A percentile compares a stretch with the other conserved stretches of the same genome.
These are phyloP conservation scores for Emmonsia crescens DNA, from an alignment of 2,329 filamentous ascomycete genomes.

Conservation along the genomic window DNA sequence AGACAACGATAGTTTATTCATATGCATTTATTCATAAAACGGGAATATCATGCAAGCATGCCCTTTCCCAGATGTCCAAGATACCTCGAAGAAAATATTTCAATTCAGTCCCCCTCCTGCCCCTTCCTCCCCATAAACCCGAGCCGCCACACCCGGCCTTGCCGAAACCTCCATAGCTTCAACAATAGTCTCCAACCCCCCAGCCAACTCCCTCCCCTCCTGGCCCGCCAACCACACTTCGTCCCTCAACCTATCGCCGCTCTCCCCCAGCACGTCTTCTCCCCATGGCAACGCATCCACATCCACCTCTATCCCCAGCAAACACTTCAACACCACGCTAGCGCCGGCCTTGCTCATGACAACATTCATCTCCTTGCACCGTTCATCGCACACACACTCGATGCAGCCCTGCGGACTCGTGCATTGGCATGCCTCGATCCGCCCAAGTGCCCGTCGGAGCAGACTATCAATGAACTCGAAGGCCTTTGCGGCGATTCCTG, in stretches of 20 bases:
- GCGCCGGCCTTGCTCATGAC: constrained; percentile 91
- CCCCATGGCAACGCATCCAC: constrained; percentile 79
- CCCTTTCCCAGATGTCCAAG: too few species aligned
- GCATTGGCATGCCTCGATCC: constrained; percentile 68
- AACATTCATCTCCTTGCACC: constrained; percentile 75
- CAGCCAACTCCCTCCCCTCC: constrained; percentile 47
- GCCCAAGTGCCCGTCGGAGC: constrained; percentile 60
- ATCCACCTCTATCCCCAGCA: constrained; percentile 69
- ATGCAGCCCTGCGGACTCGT: constrained; percentile 59
- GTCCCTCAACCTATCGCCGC: constrained; percentile 64
- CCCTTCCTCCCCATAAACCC: constrained; percentile 17
- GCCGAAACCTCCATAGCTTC: constrained; percentile 54
- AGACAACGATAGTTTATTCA: too few species aligned
- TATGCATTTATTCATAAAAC: too few species aligned
- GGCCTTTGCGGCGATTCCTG: constrained; percentile 80
- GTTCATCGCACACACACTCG: constrained; percentile 78
- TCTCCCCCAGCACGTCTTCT: constrained; percentile 65
- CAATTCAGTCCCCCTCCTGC: background rate
- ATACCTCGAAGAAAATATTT: background rate
- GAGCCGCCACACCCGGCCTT: constrained; percentile 18
- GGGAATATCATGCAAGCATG: too few species aligned
- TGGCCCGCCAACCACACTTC: background rate
- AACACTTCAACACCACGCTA: constrained; percentile 64
- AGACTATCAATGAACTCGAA: constrained; percentile 85
- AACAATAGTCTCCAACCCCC: constrained; percentile 73